phyloP scores from a whole-genome alignment of 2,329 filamentous ascomycete genomes.

The Aspergillus transmontanensis region DNA sequence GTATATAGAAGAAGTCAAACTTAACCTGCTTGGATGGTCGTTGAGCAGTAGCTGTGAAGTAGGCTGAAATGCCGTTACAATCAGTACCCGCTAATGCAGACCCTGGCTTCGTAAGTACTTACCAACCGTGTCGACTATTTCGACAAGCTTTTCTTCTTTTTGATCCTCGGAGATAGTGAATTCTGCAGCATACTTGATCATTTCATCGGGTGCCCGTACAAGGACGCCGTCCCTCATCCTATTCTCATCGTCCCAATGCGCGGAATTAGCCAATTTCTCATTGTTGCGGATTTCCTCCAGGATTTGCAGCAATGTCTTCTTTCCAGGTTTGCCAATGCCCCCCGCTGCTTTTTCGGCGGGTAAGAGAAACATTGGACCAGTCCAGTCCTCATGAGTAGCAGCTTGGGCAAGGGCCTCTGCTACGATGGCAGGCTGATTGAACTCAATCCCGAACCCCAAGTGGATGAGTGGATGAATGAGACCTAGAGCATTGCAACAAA shows the following conservation, averaged over 20 bases:
- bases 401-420: slow-evolving; percentile 79
- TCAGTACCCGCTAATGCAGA: not conserved
- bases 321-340: slow-evolving; percentile 30
- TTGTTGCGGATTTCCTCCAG: slow-evolving; percentile 62
- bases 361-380: slow-evolving; percentile 55
- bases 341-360: slow-evolving; percentile 38
- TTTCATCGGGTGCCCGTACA: slow-evolving; percentile 62
- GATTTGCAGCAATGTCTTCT: slow-evolving; percentile 58
- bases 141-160: slow-evolving; percentile 59
- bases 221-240: slow-evolving; percentile 72
- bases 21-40: slow-evolving; percentile 66
- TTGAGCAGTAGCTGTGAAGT: slow-evolving; percentile 64
- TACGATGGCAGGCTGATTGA: slow-evolving; percentile 76
- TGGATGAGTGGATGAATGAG: slow-evolving; percentile 82
- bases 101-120: slow-evolving; percentile 17
- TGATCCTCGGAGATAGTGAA: slow-evolving; percentile 61
- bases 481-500: slow-evolving; percentile 42
- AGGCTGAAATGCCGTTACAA: slow-evolving; percentile 38
- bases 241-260: slow-evolving; percentile 58
- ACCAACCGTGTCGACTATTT: slow-evolving; percentile 71
- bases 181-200: slow-evolving; percentile 62
- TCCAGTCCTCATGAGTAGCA: slow-evolving; percentile 65
- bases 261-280: slow-evolving; percentile 58
- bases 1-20: slow-evolving; percentile 83
- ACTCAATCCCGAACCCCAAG: slow-evolving; percentile 82